Base-by-base conservation (phyloP, 129 eudicot genomes). In the Arctium lappa region DNA sequence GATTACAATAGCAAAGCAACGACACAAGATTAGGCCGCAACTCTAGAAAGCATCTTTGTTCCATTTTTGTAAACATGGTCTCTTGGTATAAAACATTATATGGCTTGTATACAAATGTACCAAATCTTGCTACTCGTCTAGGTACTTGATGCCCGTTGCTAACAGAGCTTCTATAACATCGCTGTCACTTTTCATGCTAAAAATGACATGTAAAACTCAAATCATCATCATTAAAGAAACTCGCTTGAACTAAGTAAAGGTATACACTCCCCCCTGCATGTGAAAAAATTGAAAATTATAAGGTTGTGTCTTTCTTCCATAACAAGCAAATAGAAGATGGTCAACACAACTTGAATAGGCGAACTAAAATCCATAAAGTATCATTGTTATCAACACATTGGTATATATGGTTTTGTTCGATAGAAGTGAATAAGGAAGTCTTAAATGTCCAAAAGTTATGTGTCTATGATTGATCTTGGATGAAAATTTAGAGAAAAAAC, bases 151-250 rank as follows among this genome's bases (percentile, higher is more conserved):
- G 63, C 63, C n/a, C 63, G 15, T 13, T 3, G 63, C 63, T 53
- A 53, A 2, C n/a, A 3, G 63, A 13, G 63, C 63, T 53, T 53
- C 63, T 53, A 53, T 13, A 53, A 53, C 18, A 53, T 10, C 22
- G 15, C 18, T 53, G 5, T 53, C 22, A 13, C 18, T 3, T 53
- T 53, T 3, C 63, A 53, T 53, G 53, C 63, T 44, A 53, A 12
- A 40, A 44, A 44, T 44, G 53, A 44, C 53, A 44, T 44, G 42
- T 38, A 38, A 38, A 38, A 38, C 31, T 70, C 38, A 72, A 37
- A 46, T 37, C 53, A 73, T 48, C 53, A 48, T 84, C 81, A 4
- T 62, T 42, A 62, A 62, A 79, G 29, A 65, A 37, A 18, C 63
- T 50, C 10, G 80, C 8, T 56, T 56, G 65, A 56, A 56, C 65